These are phyloP conservation scores for Pythium apleroticum DNA, from an alignment of 352 stramenopile species.

Conservation along the genomic window DNA sequence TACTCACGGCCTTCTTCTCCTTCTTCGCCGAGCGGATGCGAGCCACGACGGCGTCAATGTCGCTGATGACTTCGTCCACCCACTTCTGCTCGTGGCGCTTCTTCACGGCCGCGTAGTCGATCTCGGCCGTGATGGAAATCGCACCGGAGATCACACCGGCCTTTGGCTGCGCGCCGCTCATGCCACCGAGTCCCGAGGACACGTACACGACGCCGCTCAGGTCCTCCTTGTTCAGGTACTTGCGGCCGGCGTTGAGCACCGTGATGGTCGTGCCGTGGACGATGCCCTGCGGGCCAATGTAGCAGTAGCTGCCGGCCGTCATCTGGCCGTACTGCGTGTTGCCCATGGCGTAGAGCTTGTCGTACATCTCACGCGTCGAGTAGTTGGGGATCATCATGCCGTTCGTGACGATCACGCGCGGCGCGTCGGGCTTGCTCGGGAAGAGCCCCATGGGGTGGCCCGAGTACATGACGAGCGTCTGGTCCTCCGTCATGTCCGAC, in stretches of 20 bases:
- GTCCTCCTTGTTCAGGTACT: conserved; percentile 76
- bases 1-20: conserved; percentile 67
- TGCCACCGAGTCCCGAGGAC: conserved; percentile 82
- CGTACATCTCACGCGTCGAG: conserved; percentile 81
- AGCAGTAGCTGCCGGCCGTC: conserved; percentile 91
- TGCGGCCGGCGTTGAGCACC: conserved; percentile 86
- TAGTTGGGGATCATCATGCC: conserved; percentile 92
- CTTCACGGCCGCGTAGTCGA: conserved; percentile 73
- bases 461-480: conserved; percentile 90
- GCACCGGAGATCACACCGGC: conserved; percentile 80
- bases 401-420: conserved; percentile 87
- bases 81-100: conserved; percentile 86
- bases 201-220: conserved; percentile 84
- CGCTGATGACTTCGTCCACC: conserved; percentile 80
- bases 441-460: conserved; percentile 88
- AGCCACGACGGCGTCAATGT: conserved; percentile 64
- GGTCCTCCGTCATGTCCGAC: conserved; percentile 83
- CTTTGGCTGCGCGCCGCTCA: conserved; percentile 87
- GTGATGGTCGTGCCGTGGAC: conserved; percentile 91
- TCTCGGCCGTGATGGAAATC: conserved; percentile 87
- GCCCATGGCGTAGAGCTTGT: conserved; percentile 87
- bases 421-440: conserved; percentile 65
- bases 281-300: conserved; percentile 90
- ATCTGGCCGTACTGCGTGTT: conserved; percentile 90
- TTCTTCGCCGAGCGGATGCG: conserved; percentile 57